These are phyloP conservation scores for Fusarium phyllophilum DNA, from an alignment of 2,329 filamentous ascomycete species.

Conservation along the genomic window DNA sequence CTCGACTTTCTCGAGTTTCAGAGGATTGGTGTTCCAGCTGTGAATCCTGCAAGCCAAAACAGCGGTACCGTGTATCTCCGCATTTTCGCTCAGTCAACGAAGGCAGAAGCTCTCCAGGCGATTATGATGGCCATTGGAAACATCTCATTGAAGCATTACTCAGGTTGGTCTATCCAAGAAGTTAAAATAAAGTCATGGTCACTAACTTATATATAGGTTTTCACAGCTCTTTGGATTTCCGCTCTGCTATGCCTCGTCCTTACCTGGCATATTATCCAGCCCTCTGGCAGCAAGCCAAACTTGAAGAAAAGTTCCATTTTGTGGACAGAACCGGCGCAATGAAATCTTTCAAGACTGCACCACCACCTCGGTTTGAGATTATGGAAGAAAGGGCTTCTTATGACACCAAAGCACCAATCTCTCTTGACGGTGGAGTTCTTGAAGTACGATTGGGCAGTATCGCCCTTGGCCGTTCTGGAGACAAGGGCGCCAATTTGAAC, in stretches of 20 bases:
- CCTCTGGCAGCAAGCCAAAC: background rate
- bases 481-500: background rate
- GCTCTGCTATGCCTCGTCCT: background rate
- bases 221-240: background rate
- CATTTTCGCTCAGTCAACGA: background rate
- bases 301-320: background rate
- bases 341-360: background rate
- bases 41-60: background rate
- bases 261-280: background rate
- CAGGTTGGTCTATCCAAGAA: background rate
- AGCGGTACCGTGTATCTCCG: background rate
- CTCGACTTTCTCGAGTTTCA: background rate
- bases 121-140: background rate
- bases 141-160: background rate
- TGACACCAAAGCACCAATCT: background rate
- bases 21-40: background rate
- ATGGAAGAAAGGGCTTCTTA: background rate
- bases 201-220: background rate
- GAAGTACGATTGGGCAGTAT: background rate
- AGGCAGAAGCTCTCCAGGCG: background rate
- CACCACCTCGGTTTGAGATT: background rate
- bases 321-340: background rate
- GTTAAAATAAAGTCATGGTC: rapidly evolving
- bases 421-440: background rate
- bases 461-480: background rate